These are phyloP conservation scores for Syzygium oleosum DNA, from an alignment of 345 rosid species.

Conservation along the genomic window DNA sequence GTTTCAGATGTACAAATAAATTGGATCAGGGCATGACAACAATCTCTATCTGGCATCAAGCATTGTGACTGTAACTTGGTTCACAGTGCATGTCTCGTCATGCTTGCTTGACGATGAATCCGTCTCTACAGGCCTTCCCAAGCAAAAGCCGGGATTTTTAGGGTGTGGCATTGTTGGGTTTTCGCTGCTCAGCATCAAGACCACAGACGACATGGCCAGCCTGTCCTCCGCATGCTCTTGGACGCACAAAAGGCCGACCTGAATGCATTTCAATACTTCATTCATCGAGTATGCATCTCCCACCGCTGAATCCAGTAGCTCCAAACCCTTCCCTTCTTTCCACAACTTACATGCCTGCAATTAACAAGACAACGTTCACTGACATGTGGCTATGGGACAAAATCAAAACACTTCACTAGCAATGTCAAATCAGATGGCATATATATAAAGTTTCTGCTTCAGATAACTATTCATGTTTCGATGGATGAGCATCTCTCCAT, in stretches of 20 bases:
- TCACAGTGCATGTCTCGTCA: conserved; percentile 51
- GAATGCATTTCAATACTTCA: conserved; percentile 62
- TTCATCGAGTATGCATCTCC: conserved; percentile 20
- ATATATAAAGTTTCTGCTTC: background rate
- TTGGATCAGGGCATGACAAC: background rate
- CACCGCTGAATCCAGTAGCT: conserved; percentile 29
- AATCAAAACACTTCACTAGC: background rate
- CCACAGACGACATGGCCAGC: conserved; percentile 53
- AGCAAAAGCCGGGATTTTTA: conserved; percentile 56
- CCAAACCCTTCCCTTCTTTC: conserved; percentile 47
- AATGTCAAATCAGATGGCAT: background rate
- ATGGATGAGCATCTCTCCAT: background rate
- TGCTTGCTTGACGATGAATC: conserved; percentile 51
- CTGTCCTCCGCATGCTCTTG: conserved; percentile 69
- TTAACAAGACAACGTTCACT: background rate
- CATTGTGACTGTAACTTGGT: conserved; percentile 67
- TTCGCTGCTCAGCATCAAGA: conserved; percentile 67
- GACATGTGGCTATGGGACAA: background rate
- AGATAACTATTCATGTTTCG: background rate
- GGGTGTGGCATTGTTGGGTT: conserved; percentile 50
- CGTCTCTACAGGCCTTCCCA: conserved; percentile 44
- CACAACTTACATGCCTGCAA: conserved; percentile 62
- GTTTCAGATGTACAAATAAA: conserved; percentile 4
- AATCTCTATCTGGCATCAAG: conserved; percentile 46
- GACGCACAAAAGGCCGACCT: conserved; percentile 77